A percentile compares a stretch with the other conserved stretches of the same genome.
phyloP scores from a whole-genome alignment of 305 asterid genomes.

The Plantago lanceolata region DNA sequence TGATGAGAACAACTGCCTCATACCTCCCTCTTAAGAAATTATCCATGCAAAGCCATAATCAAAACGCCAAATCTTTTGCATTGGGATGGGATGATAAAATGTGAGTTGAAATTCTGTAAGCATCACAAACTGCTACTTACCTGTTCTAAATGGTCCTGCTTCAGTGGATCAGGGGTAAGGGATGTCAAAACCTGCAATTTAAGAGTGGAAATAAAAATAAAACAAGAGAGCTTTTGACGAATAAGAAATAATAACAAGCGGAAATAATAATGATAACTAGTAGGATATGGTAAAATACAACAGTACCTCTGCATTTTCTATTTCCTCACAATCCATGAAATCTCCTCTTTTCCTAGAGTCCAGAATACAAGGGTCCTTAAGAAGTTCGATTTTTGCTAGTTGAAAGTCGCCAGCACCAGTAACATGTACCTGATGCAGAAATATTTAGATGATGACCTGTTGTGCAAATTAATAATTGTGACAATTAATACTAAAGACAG shows the following conservation, averaged over 20 bases:
- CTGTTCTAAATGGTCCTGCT: constrained; percentile 87
- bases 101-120: too few relatives aligned
- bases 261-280: constrained; percentile 36
- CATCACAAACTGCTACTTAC: constrained; percentile 26
- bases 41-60: neutral
- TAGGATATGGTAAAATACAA: neutral
- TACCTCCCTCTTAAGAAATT: too few relatives aligned
- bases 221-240: constrained; percentile 18
- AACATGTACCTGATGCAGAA: constrained; percentile 77
- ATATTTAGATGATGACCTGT: constrained; percentile 32
- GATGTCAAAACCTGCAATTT: constrained; percentile 59
- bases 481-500: constrained; percentile 23
- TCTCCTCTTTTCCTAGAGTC: constrained; percentile 58
- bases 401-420: constrained; percentile 97
- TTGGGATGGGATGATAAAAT: neutral
- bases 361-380: constrained; percentile 77
- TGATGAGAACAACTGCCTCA: too few relatives aligned
- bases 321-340: constrained; percentile 62
- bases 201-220: constrained; percentile 13
- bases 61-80: neutral
- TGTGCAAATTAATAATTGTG: constrained; percentile 17
- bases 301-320: constrained; percentile 45
- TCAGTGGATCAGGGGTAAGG: constrained; percentile 76
- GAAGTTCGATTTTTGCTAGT: constrained; percentile 70
- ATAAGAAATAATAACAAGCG: neutral